Evolutionary conservation across 129 eudicot species (phyloP), one percentile per base, ranked within the genome.

Genomic region (Mikania micrantha): DNA sequence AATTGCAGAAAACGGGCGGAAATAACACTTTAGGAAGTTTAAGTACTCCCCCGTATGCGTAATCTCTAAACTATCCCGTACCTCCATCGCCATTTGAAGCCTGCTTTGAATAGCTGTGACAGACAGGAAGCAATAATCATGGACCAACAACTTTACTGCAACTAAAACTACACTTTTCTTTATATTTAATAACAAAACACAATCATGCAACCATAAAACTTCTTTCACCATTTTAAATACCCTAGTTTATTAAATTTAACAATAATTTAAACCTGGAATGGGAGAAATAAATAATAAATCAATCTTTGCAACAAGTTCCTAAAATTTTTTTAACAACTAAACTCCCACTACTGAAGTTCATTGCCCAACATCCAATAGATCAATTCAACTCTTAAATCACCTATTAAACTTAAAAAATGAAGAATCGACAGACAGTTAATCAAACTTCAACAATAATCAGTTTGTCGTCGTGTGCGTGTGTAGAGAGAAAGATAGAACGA

Each of bases 1-100:
- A 76, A 93, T 85, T 6, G 53, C 79, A 4, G 92, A 88, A 75
- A 93, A 93, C 3, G 98, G 87, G 24, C 95, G 85, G 39, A 93
- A 93, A 75, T 93, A 93, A 69, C 88, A 88, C 75, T 84, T 88
- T 2, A 93, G 69, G 79, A 93, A 93, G 77, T 88, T 93, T 69
- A 93, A 80, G 78, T 93, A 93, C 82, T 93, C 98, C 73, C 95
- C 95, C 24, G 98, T 93, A 70, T 93, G 96, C 17, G 96, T 85
- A 53, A 88, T 93, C 86, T 93, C 98, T 61, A 93, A 72, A 77
- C 98, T 93, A 63, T 93, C 98, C 75, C 96, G 82, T n/a, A 93
- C 96, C 86, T 93, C 98, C 96, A 86, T 93, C n/a, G 88, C 98
- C 98, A 88, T 88, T 64, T 88, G 96, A 39, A 88, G 79, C 79